Evolutionary conservation across 2,329 filamentous ascomycete genomes (phyloP), one percentile per base, ranked within the genome.

Genomic region (Aspergillus clavatus): DNA sequence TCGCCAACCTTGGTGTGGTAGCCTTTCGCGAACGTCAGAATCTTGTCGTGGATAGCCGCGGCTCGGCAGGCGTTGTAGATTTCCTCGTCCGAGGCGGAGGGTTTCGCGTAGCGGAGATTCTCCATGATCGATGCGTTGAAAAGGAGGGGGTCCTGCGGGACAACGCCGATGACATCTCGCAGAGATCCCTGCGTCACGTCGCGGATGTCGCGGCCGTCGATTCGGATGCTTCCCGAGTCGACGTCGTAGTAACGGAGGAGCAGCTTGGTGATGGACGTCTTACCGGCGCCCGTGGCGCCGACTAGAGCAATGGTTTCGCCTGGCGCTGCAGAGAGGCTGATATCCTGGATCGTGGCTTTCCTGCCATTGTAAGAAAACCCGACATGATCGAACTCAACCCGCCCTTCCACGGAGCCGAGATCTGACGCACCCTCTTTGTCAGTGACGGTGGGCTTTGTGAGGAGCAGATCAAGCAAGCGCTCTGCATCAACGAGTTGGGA

Each of bases 61-160:
- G 77, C 75, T 44, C 73, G 74, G 57, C 81, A 84, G 0, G 82
- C 83, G 2, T 75, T 75, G 39, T 77, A 70, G 38, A 83, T 73
- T 23, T 86, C 78, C 5, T 74, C 74, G 35, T 84, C 77, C 0
- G 77, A 80, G 1, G 82, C 81, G n/a, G 75, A 72, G 1, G 80
- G 74, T 8, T 75, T 74, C 2, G 80, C 80, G 60, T 86, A 86
- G 2, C 75, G 74, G 19, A 87, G 68, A 55, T 86, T 87, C 14
- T 84, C 76, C 57, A 81, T 73, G 33, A 86, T 76, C 1, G 79
- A 78, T 24, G 76, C 73, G 57, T 85, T 82, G 68, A 86, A 86
- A 7, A 86, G 68, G 0, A 76, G 69, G 0, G 82, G 77, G 48
- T 83, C 79, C 61, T 87, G 80, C 2, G 82, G 82, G 0, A 86